Base-by-base conservation (phyloP, 1,284 basidiomycete species). In the Cryptococcus depauperatus region DNA sequence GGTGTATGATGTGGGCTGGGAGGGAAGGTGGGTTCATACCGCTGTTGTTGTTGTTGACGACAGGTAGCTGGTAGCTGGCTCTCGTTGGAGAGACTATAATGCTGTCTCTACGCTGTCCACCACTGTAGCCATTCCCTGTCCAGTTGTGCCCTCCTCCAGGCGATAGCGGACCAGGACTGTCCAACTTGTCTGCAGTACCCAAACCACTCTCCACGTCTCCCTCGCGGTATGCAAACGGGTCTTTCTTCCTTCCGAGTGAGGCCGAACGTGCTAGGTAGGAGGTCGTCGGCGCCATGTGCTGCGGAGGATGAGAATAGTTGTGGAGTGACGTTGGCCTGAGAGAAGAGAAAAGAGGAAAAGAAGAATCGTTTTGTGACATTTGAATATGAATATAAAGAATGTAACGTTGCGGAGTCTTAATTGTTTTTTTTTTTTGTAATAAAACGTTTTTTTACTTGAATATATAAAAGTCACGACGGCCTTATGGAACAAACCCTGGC, bases 171-270 rank as follows among this genome's bases (percentile, higher is more conserved):
- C 41, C 39, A 18, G 11, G 22, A 8, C 40, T 40, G 37, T 54
- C 56, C 26, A 44, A 46, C 34, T 57, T 54, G 16, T 57, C 56
- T 51, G 57, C 61, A 34, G 55, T 58, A 9, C 66, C 66, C 43
- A 70, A 51, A 3, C 68, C 68, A 37, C 61, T 62, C 49, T 70
- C 68, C 23, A 71, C 68, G 43, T 71, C 68, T 50, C 68, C 68
- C 6, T 63, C 60, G 3, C 65, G 58, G 44, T 68, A 67, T 9
- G 62, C 57, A 46, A 67, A 69, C 6, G 69, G 68, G 41, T 71
- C 68, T 45, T 66, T 64, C 46, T 58, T 62, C 44, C 69, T 59
- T 32, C 50, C 48, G 7, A 71, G 54, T 2, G 62, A 65, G 3
- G 69, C 63, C 35, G 63, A 66, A 18, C 69, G 51, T 0, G 61